Percentiles rank a stretch among this genome's conserved stretches.
These are phyloP conservation scores for Annulohypoxylon stygium DNA, from an alignment of 495 filamentous ascomycete genomes.

Conservation along the genomic window DNA sequence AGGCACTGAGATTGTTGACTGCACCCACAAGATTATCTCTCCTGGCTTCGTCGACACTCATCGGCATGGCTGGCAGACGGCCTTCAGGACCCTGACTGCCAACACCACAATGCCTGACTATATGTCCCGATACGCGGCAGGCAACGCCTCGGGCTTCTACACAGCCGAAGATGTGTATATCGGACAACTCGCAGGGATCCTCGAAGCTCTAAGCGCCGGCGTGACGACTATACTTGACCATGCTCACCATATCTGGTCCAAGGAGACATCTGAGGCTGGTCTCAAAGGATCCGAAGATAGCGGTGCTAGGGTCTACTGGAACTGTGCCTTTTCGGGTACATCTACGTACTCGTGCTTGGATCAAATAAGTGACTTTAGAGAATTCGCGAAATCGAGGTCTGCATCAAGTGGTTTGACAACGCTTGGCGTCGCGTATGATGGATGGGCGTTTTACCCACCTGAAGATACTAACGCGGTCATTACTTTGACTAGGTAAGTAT, in stretches of 20 bases:
- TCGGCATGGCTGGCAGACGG: constrained; percentile 71
- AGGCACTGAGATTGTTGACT: constrained; percentile 60
- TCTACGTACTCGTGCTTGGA: constrained; percentile 42
- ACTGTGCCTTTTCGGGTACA: constrained; percentile 47
- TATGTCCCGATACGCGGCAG: constrained; percentile 20
- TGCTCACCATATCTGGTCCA: constrained; percentile 63
- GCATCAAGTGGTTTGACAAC: constrained; percentile 37
- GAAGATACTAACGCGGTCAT: constrained; percentile 49
- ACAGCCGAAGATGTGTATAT: constrained; percentile 66
- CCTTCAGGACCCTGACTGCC: constrained; percentile 54
- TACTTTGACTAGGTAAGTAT: constrained; percentile 44
- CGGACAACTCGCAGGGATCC: constrained; percentile 65
- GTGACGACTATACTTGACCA: constrained; percentile 71
- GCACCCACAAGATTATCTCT: constrained; percentile 66
- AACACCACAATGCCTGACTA: constrained; percentile 52
- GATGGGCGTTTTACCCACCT: constrained; percentile 42
- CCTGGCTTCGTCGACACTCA: constrained; percentile 73
- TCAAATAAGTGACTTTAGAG: constrained; percentile 51
- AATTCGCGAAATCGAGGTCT: constrained; percentile 39
- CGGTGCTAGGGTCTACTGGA: constrained; percentile 60
- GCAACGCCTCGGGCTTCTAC: constrained; percentile 51
- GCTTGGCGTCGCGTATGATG: constrained; percentile 58
- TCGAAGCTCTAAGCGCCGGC: constrained; percentile 67
- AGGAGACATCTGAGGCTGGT: constrained; percentile 56
- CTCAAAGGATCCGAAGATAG: constrained; percentile 56